phyloP scores from a whole-genome alignment of 2,329 filamentous ascomycete species.

The Fusarium longipes region DNA sequence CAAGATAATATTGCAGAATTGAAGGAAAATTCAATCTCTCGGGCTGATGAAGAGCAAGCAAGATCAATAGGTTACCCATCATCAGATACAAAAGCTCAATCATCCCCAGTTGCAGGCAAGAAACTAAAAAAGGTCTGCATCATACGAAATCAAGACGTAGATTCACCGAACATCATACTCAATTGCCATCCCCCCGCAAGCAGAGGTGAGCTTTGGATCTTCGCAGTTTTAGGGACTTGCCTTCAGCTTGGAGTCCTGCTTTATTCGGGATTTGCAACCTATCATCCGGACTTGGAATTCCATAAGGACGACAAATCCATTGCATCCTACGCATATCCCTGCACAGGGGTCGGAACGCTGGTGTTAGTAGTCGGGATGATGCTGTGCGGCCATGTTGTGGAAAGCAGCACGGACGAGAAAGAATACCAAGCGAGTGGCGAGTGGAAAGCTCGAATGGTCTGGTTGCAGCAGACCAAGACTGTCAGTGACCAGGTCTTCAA shows the following conservation, averaged over 20 bases:
- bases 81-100: too few relatives aligned
- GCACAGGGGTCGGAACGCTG: neutral
- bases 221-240: neutral
- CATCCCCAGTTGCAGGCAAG: neutral
- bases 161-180: neutral
- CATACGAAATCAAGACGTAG: neutral
- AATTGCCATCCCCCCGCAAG: neutral
- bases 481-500: neutral
- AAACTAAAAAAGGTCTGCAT: neutral
- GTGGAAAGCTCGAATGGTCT: neutral
- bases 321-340: neutral
- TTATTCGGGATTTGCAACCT: neutral
- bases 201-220: fast-evolving
- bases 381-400: neutral
- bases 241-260: neutral
- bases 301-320: fast-evolving
- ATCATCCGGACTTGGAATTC: neutral
- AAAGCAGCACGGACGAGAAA: neutral
- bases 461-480: neutral
- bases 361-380: neutral
- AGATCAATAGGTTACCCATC: too few relatives aligned
- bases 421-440: neutral
- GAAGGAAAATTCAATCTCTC: neutral
- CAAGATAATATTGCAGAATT: too few relatives aligned
- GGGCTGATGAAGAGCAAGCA: neutral